These are phyloP conservation scores for Ceriops tagal DNA, from an alignment of 345 rosid genomes.

Conservation along the genomic window DNA sequence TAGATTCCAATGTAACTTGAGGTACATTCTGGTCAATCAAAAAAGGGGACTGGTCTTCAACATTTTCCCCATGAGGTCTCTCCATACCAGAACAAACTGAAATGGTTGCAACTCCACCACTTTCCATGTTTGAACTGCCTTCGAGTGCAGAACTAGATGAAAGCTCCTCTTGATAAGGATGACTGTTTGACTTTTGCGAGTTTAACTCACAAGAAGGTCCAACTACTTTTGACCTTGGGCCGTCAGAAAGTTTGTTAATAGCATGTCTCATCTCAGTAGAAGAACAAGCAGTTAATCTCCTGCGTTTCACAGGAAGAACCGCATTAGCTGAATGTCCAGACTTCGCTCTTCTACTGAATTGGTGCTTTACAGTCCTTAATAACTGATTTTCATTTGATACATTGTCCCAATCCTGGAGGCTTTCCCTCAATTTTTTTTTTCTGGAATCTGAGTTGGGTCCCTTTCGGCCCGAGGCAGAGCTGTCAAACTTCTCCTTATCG, in stretches of 20 bases:
- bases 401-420: conserved; percentile 14
- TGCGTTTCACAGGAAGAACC: conserved; percentile 43
- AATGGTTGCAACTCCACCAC: conserved; percentile 5
- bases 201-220: conserved; percentile 18
- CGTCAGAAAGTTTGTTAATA: conserved; percentile 23
- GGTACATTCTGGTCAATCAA: conserved; percentile 34
- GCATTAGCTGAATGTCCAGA: conserved; percentile 29
- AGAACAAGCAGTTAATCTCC: conserved; percentile 50
- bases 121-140: conserved; percentile 17
- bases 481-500: conserved; percentile 8
- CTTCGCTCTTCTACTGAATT: conserved; percentile 40
- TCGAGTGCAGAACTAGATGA: conserved; percentile 18
- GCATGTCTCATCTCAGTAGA: conserved; percentile 33
- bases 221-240: conserved; percentile 29
- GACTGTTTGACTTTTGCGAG: conserved; percentile 21
- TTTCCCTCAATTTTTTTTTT: conserved; percentile 26
- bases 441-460: conserved; percentile 20
- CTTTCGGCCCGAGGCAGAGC: conserved; percentile 18
- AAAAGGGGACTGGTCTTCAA: conserved; percentile 17
- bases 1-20: conserved; percentile 14
- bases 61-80: conserved; percentile 14
- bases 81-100: conserved; percentile 11
- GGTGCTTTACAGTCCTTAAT: conserved; percentile 38
- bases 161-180: conserved; percentile 15
- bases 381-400: conserved; percentile 29